A percentile compares a stretch with the other conserved stretches of the same genome.
Evolutionary conservation across 2,329 filamentous ascomycete species (phyloP).

Genomic region (Nannizzia gypsea): DNA sequence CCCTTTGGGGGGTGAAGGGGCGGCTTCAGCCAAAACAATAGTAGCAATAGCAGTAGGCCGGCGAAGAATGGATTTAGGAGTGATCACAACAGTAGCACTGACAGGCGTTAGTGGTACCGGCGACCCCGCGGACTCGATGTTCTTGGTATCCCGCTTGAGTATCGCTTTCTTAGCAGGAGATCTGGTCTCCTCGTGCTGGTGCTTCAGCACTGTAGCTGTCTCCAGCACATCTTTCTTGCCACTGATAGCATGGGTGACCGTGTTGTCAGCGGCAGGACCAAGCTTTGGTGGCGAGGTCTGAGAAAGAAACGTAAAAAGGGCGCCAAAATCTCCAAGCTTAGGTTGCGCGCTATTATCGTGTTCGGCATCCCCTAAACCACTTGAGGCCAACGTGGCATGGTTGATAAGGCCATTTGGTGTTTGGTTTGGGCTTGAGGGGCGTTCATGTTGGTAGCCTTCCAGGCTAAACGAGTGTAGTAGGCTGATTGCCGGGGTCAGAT

Average conservation of each 20-base stretch:
- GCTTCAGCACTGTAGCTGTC: neutral
- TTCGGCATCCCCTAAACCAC: neutral
- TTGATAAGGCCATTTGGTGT: neutral
- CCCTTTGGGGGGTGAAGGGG: neutral
- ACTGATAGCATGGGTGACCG: too few relatives aligned
- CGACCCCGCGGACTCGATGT: neutral
- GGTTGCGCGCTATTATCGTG: slow-evolving; percentile 7
- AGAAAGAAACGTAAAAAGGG: slow-evolving; percentile 31
- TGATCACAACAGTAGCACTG: neutral
- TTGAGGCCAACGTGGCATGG: neutral
- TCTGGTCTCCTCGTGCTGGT: neutral
- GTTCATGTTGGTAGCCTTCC: neutral
- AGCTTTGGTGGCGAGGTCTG: slow-evolving; percentile 13
- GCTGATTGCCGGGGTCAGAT: slow-evolving; percentile 35
- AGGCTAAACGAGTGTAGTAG: slow-evolving; percentile 27
- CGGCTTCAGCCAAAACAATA: neutral
- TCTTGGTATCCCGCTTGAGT: neutral
- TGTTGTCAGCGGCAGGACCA: neutral
- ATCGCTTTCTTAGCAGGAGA: neutral
- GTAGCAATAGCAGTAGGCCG: neutral
- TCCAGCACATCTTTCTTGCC: neutral
- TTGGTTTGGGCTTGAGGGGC: neutral
- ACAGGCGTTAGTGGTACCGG: neutral
- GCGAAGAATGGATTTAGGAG: neutral
- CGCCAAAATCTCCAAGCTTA: slow-evolving; percentile 34